Evolutionary conservation across 768 basidiomycete genomes (phyloP), one percentile per base, ranked within the genome.

Genomic region (Pulveroboletus sp.): DNA sequence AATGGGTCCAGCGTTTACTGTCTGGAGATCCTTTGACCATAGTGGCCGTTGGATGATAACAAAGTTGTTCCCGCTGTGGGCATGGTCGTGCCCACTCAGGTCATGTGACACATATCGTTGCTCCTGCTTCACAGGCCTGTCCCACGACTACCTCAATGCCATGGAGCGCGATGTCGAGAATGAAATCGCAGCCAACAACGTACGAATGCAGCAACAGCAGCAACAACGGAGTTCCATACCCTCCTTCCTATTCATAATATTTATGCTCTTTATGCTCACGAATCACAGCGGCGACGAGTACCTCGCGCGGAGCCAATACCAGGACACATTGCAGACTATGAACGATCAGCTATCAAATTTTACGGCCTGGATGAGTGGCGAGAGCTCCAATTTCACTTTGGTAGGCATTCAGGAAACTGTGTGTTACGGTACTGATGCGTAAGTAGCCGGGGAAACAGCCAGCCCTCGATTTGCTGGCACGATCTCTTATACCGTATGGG

Each of bases 191-290:
- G 21, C 49, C 31, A 60, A 32, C 33, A 56, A 58, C 26, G 43
- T 26, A 15, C 56, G 49, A 39, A 40, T 17, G 15, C 57, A 47
- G 35, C 69, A 69, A 35, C 68, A 70, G 28, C 75, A 70, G 26
- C 75, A 72, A 18, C 76, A 67, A 47, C 77, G 85, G 26, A 79
- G 78, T 65, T 83, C 86, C 2, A 69, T 90, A 36, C 79, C 88
- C 1, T 82, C 85, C 6, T 80, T 92, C 57, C 73, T 91, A 32
- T 81, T 92, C 71, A 73, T 90, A 47, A 77, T 75, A 57, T 79
- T 91, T 50, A 74, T 89, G 62, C 72, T 91, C 26, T 89, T 86
- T 68, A 76, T 91, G 79, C 78, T 91, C 66, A 86, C 84, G 41
- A 89, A 82, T 57, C 82, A 85, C 52, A 83, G 77, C 52, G 76